Percentiles rank a stretch among this genome's conserved stretches.
These are phyloP conservation scores for Suhomyces terraborum DNA, from an alignment of 1,139 yeast genomes.

Conservation along the genomic window DNA sequence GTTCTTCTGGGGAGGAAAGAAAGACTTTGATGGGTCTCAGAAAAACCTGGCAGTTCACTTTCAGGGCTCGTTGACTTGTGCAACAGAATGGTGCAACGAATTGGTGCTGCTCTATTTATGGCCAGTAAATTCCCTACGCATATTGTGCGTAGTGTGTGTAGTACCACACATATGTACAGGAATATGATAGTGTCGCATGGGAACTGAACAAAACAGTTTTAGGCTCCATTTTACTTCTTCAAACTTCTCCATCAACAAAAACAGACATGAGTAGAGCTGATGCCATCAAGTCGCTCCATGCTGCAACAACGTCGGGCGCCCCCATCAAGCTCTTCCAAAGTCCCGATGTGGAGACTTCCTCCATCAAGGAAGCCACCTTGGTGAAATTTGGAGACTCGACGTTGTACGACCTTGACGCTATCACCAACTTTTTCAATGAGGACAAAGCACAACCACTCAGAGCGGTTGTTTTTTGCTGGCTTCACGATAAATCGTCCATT, in stretches of 20 bases:
- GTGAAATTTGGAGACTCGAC: slow-evolving; percentile 33
- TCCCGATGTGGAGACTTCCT: slow-evolving; percentile 21
- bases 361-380: slow-evolving; percentile 40
- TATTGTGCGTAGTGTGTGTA: too few species aligned
- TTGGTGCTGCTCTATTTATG: too few species aligned
- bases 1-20: too few species aligned
- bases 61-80: too few species aligned
- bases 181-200: slow-evolving; percentile 6
- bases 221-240: neutral
- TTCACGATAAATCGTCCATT: slow-evolving; percentile 69
- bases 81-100: too few species aligned
- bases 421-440: slow-evolving; percentile 62
- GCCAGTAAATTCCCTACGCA: too few species aligned
- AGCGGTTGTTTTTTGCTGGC: slow-evolving; percentile 79
- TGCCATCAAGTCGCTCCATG: slow-evolving; percentile 19
- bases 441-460: slow-evolving; percentile 53
- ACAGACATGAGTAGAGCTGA: slow-evolving; percentile 16
- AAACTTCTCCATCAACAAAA: slow-evolving; percentile 3
- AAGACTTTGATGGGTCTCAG: too few species aligned
- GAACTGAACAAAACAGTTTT: slow-evolving; percentile 3
- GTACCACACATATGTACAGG: slow-evolving; percentile 6
- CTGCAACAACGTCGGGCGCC: slow-evolving; percentile 26
- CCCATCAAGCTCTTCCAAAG: slow-evolving; percentile 28
- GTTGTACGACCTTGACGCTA: slow-evolving; percentile 37
- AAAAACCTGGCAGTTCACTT: too few species aligned